Percentiles rank a stretch among this genome's conserved stretches.
phyloP scores from a whole-genome alignment of 2,329 filamentous ascomycete species.

The Sclerotinia glacialis region DNA sequence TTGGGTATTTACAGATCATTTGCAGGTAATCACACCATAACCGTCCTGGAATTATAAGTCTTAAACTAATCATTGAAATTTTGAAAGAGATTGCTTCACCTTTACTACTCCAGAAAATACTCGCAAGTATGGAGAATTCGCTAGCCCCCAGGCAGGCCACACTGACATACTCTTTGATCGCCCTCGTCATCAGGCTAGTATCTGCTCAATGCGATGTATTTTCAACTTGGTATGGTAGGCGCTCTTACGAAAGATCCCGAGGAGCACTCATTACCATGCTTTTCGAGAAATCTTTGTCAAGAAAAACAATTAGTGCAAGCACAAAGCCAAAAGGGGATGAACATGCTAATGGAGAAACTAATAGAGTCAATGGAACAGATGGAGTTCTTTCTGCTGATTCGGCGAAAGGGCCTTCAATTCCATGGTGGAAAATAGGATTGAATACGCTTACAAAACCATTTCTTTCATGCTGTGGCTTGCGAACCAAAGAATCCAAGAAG shows the following conservation, averaged over 20 bases:
- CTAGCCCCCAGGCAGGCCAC: conserved; percentile 52
- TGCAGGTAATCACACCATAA: conserved; percentile 44
- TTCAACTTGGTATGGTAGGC: conserved; percentile 76
- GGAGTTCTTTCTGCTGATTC: conserved; percentile 22
- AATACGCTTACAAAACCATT: conserved; percentile 32
- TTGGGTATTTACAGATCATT: conserved; percentile 63
- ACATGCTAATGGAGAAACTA: conserved; percentile 22
- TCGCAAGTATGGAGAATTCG: conserved; percentile 62
- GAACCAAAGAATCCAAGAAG: conserved; percentile 36
- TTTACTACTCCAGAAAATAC: conserved; percentile 67
- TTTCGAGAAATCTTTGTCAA: conserved; percentile 61
- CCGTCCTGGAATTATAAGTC: not conserved
- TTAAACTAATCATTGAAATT: not conserved
- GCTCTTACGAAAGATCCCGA: conserved; percentile 77
- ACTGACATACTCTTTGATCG: conserved; percentile 62
- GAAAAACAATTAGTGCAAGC: conserved; percentile 37
- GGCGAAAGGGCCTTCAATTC: conserved; percentile 17
- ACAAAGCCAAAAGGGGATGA: conserved; percentile 29
- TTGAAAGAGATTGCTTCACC: conserved; percentile 56
- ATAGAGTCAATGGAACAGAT: conserved; percentile 23
- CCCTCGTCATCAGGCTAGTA: conserved; percentile 58
- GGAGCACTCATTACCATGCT: conserved; percentile 85
- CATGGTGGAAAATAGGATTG: conserved; percentile 25
- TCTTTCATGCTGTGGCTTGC: conserved; percentile 31
- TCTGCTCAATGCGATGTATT: conserved; percentile 66